Evolutionary conservation across 2,329 filamentous ascomycete species (phyloP).

Genomic region (Fusarium solani-melongenae): DNA sequence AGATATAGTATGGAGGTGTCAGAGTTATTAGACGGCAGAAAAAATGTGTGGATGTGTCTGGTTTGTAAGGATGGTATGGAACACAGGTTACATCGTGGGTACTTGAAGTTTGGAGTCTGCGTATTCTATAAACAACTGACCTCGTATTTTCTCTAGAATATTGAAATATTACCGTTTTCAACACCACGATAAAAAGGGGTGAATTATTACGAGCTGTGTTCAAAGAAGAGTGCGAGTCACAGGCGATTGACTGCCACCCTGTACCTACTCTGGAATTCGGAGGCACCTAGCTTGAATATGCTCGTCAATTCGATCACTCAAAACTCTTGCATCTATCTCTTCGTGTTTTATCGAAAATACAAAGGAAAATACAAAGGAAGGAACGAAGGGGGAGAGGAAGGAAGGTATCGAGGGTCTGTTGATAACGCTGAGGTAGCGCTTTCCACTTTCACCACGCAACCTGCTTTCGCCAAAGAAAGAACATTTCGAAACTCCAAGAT

Average conservation of each 20-base stretch:
- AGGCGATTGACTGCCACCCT: not conserved
- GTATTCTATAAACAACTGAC: no score
- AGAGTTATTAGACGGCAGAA: no score
- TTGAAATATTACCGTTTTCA: not conserved
- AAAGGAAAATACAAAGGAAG: not conserved
- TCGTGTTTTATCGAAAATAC: not conserved
- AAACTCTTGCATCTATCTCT: not conserved
- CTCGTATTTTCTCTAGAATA: not conserved
- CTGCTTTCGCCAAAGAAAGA: no score
- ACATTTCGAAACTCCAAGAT: no score
- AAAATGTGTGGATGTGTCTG: no score
- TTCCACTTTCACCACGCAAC: not conserved
- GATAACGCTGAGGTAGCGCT: not conserved
- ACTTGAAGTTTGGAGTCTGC: no score
- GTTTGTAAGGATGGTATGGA: no score
- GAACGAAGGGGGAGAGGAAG: not conserved
- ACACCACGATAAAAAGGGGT: not conserved
- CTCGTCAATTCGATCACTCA: not conserved
- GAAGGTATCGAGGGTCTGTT: not conserved
- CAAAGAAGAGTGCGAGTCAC: not conserved
- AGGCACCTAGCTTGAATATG: not conserved
- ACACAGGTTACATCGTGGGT: no score
- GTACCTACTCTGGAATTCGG: not conserved
- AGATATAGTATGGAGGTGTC: no score
- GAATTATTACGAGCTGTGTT: not conserved